phyloP scores from a whole-genome alignment of 2,329 filamentous ascomycete genomes.

The Fusarium gaditjirri region DNA sequence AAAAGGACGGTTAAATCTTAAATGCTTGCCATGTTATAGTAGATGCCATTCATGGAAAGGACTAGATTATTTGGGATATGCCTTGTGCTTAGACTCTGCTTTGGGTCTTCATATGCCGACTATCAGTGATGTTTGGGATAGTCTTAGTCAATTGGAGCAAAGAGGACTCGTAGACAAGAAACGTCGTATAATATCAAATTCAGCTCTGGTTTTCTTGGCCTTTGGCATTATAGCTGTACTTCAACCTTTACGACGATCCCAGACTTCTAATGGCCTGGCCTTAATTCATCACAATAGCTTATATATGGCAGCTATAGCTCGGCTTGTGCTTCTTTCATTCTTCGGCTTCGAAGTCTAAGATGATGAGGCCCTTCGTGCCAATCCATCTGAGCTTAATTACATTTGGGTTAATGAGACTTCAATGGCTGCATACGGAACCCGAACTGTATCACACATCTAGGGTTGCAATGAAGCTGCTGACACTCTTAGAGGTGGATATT shows the following conservation, averaged over 20 bases:
- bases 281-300: background rate
- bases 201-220: background rate
- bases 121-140: background rate
- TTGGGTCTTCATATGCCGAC: background rate
- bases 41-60: slow-evolving; percentile 24
- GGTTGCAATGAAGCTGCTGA: background rate
- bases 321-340: background rate
- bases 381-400: background rate
- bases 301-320: background rate
- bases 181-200: too few species aligned
- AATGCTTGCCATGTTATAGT: slow-evolving; percentile 4
- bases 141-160: background rate
- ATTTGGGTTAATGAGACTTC: background rate
- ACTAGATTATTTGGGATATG: slow-evolving; percentile 4
- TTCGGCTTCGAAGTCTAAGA: background rate
- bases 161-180: background rate
- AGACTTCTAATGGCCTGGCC: background rate
- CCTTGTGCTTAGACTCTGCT: background rate
- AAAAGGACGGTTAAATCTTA: slow-evolving; percentile 6
- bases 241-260: background rate
- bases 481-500: slow-evolving; percentile 4
- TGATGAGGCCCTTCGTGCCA: background rate
- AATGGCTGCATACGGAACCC: background rate
- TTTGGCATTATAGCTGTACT: background rate
- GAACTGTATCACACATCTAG: background rate